Conservation (phyloP, 805 yeast genomes). For the Yarrowia sp. region DNA sequence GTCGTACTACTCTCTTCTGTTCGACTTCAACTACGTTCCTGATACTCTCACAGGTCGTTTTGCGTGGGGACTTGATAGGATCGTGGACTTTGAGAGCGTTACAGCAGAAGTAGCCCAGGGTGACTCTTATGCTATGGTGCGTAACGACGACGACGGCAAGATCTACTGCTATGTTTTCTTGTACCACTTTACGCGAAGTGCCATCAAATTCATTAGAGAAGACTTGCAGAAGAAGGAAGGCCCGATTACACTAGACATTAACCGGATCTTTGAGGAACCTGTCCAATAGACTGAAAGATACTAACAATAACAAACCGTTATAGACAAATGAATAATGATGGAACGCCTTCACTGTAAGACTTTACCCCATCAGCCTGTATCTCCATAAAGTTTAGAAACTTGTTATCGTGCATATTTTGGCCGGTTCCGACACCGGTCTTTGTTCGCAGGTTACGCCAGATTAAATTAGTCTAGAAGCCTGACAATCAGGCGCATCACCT, state of each 20-base stretch:
- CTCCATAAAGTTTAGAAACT: neutral
- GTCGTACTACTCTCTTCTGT: neutral
- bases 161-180: constrained; percentile 10
- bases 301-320: neutral
- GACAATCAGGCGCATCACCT: neutral
- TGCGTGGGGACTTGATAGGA: constrained; percentile 12
- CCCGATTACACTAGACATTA: neutral
- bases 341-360: no score
- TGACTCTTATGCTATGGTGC: constrained; percentile 1
- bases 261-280: neutral
- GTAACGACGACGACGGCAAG: neutral
- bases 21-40: constrained; percentile 10
- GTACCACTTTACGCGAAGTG: neutral
- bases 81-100: constrained; percentile 1
- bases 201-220: neutral
- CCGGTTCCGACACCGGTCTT: constrained; percentile 12
- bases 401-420: constrained; percentile 19
- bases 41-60: neutral
- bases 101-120: neutral
- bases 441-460: constrained; percentile 3
- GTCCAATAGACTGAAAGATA: neutral
- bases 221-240: neutral
- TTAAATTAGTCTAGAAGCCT: constrained; percentile 30
- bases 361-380: no score
- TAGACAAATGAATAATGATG: neutral